Conservation (phyloP, 176 grass and related monocot species). For the Calamus simplicifolius region DNA sequence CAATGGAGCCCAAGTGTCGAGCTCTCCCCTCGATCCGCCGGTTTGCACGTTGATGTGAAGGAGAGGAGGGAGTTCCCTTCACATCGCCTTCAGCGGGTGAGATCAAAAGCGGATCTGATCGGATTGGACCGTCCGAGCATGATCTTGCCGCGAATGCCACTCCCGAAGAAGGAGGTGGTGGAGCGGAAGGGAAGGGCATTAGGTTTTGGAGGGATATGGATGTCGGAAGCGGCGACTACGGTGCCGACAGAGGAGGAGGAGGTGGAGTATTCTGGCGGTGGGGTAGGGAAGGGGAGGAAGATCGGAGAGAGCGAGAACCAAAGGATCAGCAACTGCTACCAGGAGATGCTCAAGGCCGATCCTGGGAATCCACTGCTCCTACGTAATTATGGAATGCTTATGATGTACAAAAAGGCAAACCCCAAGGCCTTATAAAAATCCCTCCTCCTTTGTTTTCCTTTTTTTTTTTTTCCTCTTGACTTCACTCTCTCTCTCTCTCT, state of each 20-base stretch:
- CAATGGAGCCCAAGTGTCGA: too few species aligned
- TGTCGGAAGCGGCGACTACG: neutral
- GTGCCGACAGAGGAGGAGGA: neutral
- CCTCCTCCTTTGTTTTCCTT: too few species aligned
- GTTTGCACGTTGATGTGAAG: too few species aligned
- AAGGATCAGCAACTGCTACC: constrained; percentile 54
- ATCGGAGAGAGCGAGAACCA: constrained; percentile 20
- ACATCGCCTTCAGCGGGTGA: too few species aligned
- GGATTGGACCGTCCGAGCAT: neutral
- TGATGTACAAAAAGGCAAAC: constrained; percentile 23
- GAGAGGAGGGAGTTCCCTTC: too few species aligned
- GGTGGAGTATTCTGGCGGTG: constrained; percentile 23
- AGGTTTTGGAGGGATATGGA: neutral
- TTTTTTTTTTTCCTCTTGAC: too few species aligned
- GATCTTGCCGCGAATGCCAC: neutral
- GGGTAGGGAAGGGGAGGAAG: too few species aligned
- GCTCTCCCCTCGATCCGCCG: too few species aligned
- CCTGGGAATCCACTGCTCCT: constrained; percentile 66
- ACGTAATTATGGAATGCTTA: constrained; percentile 79
- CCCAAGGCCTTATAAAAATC: too few species aligned
- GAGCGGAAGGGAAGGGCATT: neutral
- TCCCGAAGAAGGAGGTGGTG: constrained; percentile 3
- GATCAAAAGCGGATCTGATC: constrained; percentile 39
- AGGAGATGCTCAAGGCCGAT: constrained; percentile 48
- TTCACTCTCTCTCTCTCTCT: too few species aligned